Base-by-base conservation (phyloP, 106 monocot species). In the Acorus calamus region DNA sequence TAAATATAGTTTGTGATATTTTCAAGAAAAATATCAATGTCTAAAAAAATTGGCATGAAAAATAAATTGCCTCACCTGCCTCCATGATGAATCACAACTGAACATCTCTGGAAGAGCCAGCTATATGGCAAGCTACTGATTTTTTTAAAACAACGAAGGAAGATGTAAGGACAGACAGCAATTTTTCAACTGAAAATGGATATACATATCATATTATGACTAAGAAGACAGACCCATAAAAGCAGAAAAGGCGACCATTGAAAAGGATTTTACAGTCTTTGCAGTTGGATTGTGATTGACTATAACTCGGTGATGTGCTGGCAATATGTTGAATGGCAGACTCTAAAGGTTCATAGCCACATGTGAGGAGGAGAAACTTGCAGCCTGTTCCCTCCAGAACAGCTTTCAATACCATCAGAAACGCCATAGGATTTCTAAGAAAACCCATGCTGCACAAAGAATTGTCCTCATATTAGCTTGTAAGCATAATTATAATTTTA, bases 91-190 rank as follows among this genome's bases (percentile, higher is more conserved):
- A 96, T 60, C 71, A 72, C 83, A 63, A 67, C 78, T 6, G 87
- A 75, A 85, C 96, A 96, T 56, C 55, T 91, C 1, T 78, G 80
- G 68, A 96, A 88, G 11, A 96, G 67, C 94, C 90, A 91, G 53
- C 74, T 74, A 58, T 91, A 96, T 56, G 96, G 87, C 52, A 85
- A 28, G 8, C 73, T 47, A 11, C 94, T 74, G 43, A 7, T 49
- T 79, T 71, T 64, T 65, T 52, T 12, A 45, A 63, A 57, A 50
- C 49, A 2, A 49, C 65, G 42, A 8, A 71, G 70, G 46, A 48
- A 14, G 28, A 28, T 28, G 28, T 28, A 28, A 28, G 28, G 0
- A 28, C 28, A 28, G 28, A 28, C 28, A 28, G 28, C 28, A 28
- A 28, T 28, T 28, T 28, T 28, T 28, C 28, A 28, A 28, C 28